Percentiles rank a stretch among this genome's conserved stretches.
Evolutionary conservation across 345 rosid genomes (phyloP).

Genomic region (Sisymbrium irio): DNA sequence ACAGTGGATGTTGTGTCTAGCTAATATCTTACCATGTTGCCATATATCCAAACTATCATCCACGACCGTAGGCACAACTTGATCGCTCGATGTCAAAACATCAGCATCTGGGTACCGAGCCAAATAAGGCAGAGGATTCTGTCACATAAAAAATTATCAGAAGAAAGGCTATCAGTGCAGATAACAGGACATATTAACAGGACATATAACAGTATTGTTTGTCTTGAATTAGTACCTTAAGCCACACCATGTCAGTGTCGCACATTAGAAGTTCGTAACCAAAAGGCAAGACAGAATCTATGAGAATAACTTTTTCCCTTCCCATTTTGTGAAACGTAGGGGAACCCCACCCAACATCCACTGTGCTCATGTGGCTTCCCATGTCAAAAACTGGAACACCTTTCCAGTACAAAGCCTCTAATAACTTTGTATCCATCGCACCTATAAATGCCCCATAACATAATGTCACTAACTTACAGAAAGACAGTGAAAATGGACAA

Average conservation of each 20-base stretch:
- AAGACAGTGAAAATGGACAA: not conserved
- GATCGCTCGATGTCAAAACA: conserved; percentile 91
- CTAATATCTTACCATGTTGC: conserved; percentile 72
- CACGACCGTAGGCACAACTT: conserved; percentile 86
- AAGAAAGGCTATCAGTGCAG: not conserved
- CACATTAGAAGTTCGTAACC: conserved; percentile 94
- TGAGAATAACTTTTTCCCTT: conserved; percentile 90
- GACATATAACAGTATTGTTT: not conserved
- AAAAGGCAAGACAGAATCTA: conserved; percentile 79
- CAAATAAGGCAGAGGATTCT: conserved; percentile 94
- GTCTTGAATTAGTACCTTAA: conserved; percentile 54
- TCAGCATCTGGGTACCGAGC: conserved; percentile 97
- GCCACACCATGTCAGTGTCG: conserved; percentile 98
- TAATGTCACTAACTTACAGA: not conserved
- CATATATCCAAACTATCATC: conserved; percentile 95
- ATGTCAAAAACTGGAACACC: conserved; percentile 97
- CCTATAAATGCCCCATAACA: conserved; percentile 44
- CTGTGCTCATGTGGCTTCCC: conserved; percentile 94
- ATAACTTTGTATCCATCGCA: conserved; percentile 89
- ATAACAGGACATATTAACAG: not conserved
- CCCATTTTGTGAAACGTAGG: conserved; percentile 99
- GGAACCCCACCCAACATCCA: conserved; percentile 99
- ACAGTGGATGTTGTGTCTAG: not conserved
- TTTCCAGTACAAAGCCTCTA: conserved; percentile 95
- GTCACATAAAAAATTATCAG: conserved; percentile 21